A percentile compares a stretch with the other conserved stretches of the same genome.
Conservation (phyloP, 306 rosid species). For the Alnus glutinosa region DNA sequence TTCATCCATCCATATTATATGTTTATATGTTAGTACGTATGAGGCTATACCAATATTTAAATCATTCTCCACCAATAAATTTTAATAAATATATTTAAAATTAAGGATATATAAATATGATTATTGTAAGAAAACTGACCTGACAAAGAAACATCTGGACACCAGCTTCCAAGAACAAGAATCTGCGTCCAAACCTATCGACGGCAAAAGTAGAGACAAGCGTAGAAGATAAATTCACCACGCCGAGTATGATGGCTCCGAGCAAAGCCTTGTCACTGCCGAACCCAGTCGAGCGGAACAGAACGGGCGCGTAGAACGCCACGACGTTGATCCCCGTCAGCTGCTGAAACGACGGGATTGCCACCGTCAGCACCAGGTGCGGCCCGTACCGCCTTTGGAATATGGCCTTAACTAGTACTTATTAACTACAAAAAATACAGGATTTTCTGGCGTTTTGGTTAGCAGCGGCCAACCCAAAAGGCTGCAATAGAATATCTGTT, state of each 20-base stretch:
- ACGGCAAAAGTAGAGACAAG: constrained; percentile 1
- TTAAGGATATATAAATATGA: too few species aligned
- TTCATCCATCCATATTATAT: background rate
- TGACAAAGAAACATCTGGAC: constrained; percentile 6
- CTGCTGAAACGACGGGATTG: constrained; percentile 16
- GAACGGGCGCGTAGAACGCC: constrained; percentile 17
- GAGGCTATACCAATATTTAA: too few species aligned
- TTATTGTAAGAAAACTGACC: background rate
- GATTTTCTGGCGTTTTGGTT: too few species aligned
- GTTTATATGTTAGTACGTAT: too few species aligned
- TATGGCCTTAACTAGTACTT: background rate
- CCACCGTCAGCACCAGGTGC: background rate
- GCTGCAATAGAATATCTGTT: too few species aligned
- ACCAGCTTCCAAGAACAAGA: constrained; percentile 11
- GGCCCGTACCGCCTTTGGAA: constrained; percentile 11
- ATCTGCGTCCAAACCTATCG: constrained; percentile 4
- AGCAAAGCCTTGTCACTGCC: background rate
- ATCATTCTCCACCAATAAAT: too few species aligned
- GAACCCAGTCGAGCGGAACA: constrained; percentile 5
- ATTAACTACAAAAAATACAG: too few species aligned
- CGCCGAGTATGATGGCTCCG: constrained; percentile 1
- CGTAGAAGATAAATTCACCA: background rate
- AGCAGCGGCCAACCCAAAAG: too few species aligned
- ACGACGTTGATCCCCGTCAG: constrained; percentile 8
- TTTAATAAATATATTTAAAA: too few species aligned